Base-by-base conservation (phyloP, 2,329 filamentous ascomycete species). In the Xylaria sp. region DNA sequence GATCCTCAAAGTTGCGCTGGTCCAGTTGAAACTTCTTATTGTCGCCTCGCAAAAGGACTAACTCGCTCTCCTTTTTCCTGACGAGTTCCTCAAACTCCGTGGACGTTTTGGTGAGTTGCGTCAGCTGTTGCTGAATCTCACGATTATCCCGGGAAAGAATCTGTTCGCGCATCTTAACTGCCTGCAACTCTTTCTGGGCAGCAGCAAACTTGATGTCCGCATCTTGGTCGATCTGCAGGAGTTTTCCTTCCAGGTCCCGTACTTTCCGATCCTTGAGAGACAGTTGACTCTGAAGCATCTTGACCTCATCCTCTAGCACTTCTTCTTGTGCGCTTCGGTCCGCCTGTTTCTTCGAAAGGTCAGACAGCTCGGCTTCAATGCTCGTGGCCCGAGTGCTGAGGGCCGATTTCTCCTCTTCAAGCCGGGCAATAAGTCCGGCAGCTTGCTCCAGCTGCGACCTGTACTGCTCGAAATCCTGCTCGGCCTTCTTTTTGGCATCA, bases 11-110 rank as follows among this genome's bases (percentile, higher is more conserved):
- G 11, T 80, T 81, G 63, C 85, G 86, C 35, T 88, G 89, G 68
- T 97, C 92, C 55, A 87, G 85, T 71, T 96, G 90, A 66, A 89
- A 88, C 64, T 88, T 91, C 72, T 89, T 90, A 64, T 92, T 85
- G 72, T 99, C 94, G 9, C 86, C 86, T 67, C 92, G 91, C 39
- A 97, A 81, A 51, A 97, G 82, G 0, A 88, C 83, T 18, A 99
- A 79, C 71, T 99, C 95, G 72, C 92, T 96, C 71, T 99, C 94
- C 73, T 97, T 99, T 60, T 90, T 88, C 23, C 92, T 84, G 23
- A 99, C 89, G 49, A 97, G 83, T 68, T 97, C 93, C 74, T 99
- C 94, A 66, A 96, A 97, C 70, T 92, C 91, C 0, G 92, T 95
- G 0, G 93, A 96, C 0, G 93, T 97, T 53, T 91, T 87, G 0